Percentiles rank a stretch among this genome's conserved stretches.
Evolutionary conservation across 768 basidiomycete species (phyloP).

Genomic region (Xerocomellus amylosporus): DNA sequence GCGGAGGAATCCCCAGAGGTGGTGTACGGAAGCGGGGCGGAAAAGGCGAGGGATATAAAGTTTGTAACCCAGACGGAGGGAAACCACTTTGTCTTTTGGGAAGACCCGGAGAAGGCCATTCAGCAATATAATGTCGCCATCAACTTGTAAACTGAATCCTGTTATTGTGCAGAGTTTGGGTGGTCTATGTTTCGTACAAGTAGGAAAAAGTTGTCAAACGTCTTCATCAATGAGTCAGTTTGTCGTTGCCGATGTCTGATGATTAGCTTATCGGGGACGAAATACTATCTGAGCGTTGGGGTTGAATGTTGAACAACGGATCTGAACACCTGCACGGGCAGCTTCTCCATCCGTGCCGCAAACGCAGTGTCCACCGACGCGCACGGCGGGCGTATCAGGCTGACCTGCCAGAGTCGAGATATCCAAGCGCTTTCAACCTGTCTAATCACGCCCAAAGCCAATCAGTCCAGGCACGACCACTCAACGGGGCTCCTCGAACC

Average conservation of each 20-base stretch:
- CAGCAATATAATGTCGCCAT: constrained; percentile 11
- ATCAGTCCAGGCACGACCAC: not conserved
- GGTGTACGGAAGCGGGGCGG: constrained; percentile 14
- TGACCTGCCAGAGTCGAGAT: not conserved
- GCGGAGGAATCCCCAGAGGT: constrained; percentile 3
- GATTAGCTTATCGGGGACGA: too few species aligned
- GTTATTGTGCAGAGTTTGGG: not conserved
- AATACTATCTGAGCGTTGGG: too few species aligned
- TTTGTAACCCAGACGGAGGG: constrained; percentile 13
- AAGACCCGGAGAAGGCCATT: constrained; percentile 23
- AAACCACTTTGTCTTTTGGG: constrained; percentile 27
- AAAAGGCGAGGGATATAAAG: constrained; percentile 22
- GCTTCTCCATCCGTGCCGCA: too few species aligned
- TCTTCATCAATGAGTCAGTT: too few species aligned
- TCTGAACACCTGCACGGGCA: too few species aligned
- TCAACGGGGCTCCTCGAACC: constrained; percentile 7
- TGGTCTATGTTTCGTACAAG: not conserved
- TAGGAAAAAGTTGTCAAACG: not conserved
- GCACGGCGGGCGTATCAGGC: not conserved
- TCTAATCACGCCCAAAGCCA: constrained; percentile 3
- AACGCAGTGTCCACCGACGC: too few species aligned
- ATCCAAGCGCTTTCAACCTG: constrained; percentile 7
- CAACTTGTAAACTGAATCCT: not conserved
- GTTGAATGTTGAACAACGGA: too few species aligned
- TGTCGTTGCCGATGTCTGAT: too few species aligned